These are phyloP conservation scores for Ensete glaucum DNA, from an alignment of 176 grass and related monocot species.

Conservation along the genomic window DNA sequence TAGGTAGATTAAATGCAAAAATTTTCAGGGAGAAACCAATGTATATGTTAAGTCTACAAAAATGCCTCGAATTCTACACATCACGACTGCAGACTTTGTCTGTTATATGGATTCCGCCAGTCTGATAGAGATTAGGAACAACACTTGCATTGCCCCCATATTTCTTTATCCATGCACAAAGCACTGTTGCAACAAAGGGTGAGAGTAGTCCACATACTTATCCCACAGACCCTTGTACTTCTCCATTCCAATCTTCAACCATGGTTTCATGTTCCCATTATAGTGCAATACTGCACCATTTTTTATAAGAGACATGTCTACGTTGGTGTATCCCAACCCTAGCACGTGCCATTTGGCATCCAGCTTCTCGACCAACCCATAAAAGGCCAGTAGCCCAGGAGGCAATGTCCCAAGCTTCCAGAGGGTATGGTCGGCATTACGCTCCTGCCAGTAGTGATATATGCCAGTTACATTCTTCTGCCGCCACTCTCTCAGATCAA, in stretches of 20 bases:
- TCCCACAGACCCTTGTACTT: constrained; percentile 97
- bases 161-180: constrained; percentile 50
- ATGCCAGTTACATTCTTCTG: constrained; percentile 95
- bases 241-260: constrained; percentile 99
- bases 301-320: constrained; percentile 53
- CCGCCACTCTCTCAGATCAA: constrained; percentile 85
- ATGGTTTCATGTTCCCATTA: constrained; percentile 98
- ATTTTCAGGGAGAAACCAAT: background rate
- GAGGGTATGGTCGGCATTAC: constrained; percentile 81
- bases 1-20: background rate
- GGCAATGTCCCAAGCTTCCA: constrained; percentile 98
- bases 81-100: background rate
- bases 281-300: constrained; percentile 98
- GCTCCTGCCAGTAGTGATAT: constrained; percentile 99
- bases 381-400: constrained; percentile 89
- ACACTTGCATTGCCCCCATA: background rate
- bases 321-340: constrained; percentile 86
- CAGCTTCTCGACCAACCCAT: constrained; percentile 75
- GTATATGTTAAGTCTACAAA: constrained; percentile 8
- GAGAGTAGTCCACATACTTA: constrained; percentile 91
- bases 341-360: constrained; percentile 95
- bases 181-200: constrained; percentile 80
- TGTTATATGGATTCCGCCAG: background rate
- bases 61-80: background rate
- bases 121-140: background rate